Evolutionary conservation across 2,329 filamentous ascomycete species (phyloP).

Genomic region (Huntiella decipiens): DNA sequence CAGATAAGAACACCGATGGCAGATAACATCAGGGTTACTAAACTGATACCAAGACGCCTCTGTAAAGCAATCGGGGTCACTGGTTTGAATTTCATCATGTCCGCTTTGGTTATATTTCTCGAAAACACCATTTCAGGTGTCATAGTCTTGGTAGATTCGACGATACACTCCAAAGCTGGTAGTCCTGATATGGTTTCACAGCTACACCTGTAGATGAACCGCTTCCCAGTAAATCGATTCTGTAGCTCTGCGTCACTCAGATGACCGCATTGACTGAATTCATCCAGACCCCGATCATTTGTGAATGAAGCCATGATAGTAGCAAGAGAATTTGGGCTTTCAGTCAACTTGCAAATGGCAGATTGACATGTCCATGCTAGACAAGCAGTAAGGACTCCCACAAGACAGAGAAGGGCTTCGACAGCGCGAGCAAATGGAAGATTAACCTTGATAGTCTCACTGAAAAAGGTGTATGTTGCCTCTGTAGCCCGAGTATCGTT

Average conservation of each 20-base stretch:
- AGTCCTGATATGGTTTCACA: constrained; percentile 4
- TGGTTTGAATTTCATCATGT: not conserved
- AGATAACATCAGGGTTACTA: constrained; percentile 11
- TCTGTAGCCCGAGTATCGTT: too few species aligned
- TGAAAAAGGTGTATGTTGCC: too few species aligned
- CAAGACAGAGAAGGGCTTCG: constrained; percentile 16
- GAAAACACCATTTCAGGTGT: too few species aligned
- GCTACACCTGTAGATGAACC: constrained; percentile 12
- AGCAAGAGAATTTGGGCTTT: constrained; percentile 16
- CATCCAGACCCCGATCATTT: constrained; percentile 10
- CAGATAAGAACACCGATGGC: constrained; percentile 13
- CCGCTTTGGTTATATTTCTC: not conserved
- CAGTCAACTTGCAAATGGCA: constrained; percentile 2
- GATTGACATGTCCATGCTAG: constrained; percentile 13
- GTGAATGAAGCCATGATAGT: constrained; percentile 13
- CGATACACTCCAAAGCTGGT: not conserved
- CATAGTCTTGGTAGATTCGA: too few species aligned
- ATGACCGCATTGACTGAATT: constrained; percentile 5
- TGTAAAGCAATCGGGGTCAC: constrained; percentile 13
- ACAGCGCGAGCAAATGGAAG: constrained; percentile 9
- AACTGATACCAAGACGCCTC: constrained; percentile 11
- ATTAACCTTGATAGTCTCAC: too few species aligned
- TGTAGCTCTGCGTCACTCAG: not conserved
- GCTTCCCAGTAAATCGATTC: constrained; percentile 2
- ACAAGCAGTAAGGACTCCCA: constrained; percentile 11